Evolutionary conservation across 192 early-diverging fungal species (phyloP).

Genomic region (Radiomyces spectabilis): DNA sequence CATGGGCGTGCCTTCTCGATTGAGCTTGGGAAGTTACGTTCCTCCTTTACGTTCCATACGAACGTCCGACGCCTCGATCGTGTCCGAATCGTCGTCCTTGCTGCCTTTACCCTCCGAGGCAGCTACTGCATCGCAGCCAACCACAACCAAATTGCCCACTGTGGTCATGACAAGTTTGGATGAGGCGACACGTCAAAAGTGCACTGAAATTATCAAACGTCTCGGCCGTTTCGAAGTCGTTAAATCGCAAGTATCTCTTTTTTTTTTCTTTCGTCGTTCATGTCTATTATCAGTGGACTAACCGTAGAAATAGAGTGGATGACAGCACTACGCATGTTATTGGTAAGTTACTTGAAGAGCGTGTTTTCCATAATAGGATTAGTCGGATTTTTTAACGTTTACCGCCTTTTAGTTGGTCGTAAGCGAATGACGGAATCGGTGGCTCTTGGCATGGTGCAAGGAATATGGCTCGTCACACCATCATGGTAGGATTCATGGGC

Average conservation of each 20-base stretch:
- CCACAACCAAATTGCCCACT: neutral
- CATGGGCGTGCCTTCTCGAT: neutral
- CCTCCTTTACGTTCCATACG: no score
- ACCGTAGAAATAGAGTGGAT: conserved; percentile 6
- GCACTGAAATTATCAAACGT: neutral
- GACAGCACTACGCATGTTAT: conserved; percentile 19
- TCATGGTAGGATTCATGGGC: neutral
- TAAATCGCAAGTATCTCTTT: neutral
- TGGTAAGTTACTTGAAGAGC: neutral
- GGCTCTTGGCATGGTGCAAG: neutral
- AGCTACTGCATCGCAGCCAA: no score
- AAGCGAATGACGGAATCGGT: conserved; percentile 1
- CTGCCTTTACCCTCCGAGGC: no score
- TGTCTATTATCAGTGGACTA: no score
- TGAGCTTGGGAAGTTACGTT: no score
- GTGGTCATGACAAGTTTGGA: conserved; percentile 4
- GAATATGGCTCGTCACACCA: neutral
- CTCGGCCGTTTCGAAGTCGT: neutral
- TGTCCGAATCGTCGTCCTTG: no score
- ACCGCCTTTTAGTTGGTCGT: neutral
- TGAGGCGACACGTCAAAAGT: neutral
- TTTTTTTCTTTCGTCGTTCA: neutral
- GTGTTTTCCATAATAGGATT: neutral
- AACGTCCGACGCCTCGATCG: no score
- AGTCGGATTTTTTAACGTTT: neutral